Conservation (phyloP, 495 filamentous ascomycete genomes). For the Penicillium nucicola region DNA sequence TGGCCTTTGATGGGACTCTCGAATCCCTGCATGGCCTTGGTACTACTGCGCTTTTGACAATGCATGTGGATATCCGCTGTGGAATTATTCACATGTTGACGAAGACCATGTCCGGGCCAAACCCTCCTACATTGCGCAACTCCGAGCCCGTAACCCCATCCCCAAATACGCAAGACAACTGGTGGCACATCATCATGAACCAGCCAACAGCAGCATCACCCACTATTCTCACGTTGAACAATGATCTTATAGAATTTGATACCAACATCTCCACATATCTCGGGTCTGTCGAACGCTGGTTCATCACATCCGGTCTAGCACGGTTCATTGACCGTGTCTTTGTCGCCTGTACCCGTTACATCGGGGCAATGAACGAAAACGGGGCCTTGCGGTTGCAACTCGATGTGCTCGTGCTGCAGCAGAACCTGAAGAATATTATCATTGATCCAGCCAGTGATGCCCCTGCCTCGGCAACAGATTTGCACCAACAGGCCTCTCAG, state of each 20-base stretch:
- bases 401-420: slow-evolving; percentile 90
- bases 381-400: slow-evolving; percentile 81
- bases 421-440: slow-evolving; percentile 89
- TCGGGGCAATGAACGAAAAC: slow-evolving; percentile 68
- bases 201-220: slow-evolving; percentile 76
- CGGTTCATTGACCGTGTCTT: slow-evolving; percentile 69
- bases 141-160: slow-evolving; percentile 48
- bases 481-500: slow-evolving; percentile 5
- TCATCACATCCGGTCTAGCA: slow-evolving; percentile 71
- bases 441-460: slow-evolving; percentile 24
- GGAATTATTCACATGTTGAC: slow-evolving; percentile 67
- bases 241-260: slow-evolving; percentile 77
- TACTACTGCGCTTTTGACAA: slow-evolving; percentile 68
- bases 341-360: slow-evolving; percentile 58
- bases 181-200: slow-evolving; percentile 71
- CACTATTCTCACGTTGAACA: slow-evolving; percentile 71
- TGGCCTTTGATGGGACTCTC: slow-evolving; percentile 81
- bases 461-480: neutral
- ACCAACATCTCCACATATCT: slow-evolving; percentile 72
- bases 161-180: slow-evolving; percentile 51
- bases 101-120: slow-evolving; percentile 46
- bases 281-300: slow-evolving; percentile 55
- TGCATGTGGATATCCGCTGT: slow-evolving; percentile 85
- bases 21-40: slow-evolving; percentile 75
- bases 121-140: slow-evolving; percentile 30